Conservation (phyloP, 305 asterid species). For the Rubia peregrina region DNA sequence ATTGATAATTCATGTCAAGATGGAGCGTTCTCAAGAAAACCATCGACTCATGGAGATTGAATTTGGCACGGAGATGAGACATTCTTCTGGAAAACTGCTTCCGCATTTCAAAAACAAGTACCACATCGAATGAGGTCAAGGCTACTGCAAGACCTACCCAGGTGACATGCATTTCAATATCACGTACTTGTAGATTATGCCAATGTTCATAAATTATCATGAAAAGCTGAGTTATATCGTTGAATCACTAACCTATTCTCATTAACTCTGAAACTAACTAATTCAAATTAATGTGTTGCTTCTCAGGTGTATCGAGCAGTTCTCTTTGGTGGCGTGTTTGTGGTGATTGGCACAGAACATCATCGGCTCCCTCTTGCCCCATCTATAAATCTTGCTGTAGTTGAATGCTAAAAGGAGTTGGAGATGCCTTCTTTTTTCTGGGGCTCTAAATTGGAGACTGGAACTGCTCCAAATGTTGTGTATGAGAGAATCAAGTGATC, state of each 20-base stretch:
- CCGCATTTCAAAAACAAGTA: constrained; percentile 44
- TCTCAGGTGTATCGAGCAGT: constrained; percentile 8
- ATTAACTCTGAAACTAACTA: neutral
- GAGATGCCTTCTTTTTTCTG: neutral
- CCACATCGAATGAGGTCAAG: constrained; percentile 51
- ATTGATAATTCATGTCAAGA: constrained; percentile 38
- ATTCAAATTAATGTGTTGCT: constrained; percentile 2
- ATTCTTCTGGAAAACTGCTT: constrained; percentile 37
- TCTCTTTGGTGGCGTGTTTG: neutral
- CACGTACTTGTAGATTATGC: neutral
- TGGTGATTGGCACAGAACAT: neutral
- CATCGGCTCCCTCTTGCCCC: neutral
- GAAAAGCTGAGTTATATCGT: too few species aligned
- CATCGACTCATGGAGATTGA: constrained; percentile 86
- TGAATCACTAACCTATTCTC: neutral
- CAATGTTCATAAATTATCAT: neutral
- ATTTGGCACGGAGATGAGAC: constrained; percentile 46
- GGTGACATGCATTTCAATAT: constrained; percentile 14
- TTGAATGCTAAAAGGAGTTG: neutral
- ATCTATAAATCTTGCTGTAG: neutral
- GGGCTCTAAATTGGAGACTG: neutral
- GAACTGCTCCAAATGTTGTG: neutral
- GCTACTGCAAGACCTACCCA: constrained; percentile 1
- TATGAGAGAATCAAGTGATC: neutral
- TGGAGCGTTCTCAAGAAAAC: constrained; percentile 70